Evolutionary conservation across 78 protist species (phyloP).

Genomic region (Dictyostelium capitatum): DNA sequence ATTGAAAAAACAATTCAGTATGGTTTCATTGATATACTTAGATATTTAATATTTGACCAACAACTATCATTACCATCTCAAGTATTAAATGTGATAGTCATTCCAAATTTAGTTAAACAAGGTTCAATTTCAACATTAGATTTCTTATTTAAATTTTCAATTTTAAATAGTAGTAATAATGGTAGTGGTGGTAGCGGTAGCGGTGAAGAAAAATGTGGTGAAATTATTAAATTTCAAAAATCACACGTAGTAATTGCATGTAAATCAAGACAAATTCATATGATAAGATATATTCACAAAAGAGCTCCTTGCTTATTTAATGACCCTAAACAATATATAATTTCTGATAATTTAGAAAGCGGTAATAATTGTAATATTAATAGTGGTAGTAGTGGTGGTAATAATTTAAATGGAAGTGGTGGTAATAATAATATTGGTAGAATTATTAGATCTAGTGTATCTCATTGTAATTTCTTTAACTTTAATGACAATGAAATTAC

Average conservation of each 20-base stretch:
- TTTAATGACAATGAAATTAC: background rate
- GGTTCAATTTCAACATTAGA: conserved; percentile 14
- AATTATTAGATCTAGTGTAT: background rate
- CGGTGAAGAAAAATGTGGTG: background rate
- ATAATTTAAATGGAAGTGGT: background rate
- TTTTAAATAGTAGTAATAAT: background rate
- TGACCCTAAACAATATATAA: background rate
- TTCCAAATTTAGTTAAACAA: background rate
- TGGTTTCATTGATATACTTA: background rate
- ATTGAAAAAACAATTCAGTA: conserved; percentile 9
- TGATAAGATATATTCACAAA: background rate
- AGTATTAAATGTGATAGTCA: background rate
- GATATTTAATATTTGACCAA: background rate
- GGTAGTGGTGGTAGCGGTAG: background rate
- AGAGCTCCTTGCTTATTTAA: background rate
- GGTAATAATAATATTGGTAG: background rate
- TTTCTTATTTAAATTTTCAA: background rate
- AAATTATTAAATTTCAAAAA: background rate
- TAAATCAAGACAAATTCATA: background rate
- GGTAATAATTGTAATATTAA: background rate
- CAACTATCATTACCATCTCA: background rate
- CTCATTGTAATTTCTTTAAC: background rate
- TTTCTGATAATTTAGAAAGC: background rate
- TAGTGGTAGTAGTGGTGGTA: background rate
- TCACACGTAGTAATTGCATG: background rate